Evolutionary conservation across 176 grass and related monocot genomes (phyloP).

Genomic region (Bromus sterilis): DNA sequence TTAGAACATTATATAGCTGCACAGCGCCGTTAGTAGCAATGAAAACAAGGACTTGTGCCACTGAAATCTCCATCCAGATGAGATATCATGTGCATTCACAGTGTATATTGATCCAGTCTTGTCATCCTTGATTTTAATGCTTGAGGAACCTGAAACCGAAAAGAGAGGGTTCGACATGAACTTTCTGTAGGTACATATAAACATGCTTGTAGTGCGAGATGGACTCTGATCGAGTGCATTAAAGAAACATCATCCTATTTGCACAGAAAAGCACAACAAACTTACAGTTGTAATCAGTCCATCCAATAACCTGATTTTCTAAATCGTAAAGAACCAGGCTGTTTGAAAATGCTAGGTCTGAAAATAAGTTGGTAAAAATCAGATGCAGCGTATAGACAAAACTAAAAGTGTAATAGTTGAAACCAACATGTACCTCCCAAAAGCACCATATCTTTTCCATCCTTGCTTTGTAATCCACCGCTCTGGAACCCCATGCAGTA

Average conservation of each 20-base stretch:
- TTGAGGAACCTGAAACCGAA: constrained; percentile 75
- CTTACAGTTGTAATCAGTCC: constrained; percentile 96
- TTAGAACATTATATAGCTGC: constrained; percentile 24
- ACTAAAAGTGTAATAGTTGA: constrained; percentile 1
- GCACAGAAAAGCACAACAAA: neutral
- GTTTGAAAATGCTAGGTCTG: constrained; percentile 90
- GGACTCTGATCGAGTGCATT: neutral
- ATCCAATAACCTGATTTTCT: constrained; percentile 90
- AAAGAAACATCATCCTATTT: neutral
- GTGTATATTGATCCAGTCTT: constrained; percentile 41
- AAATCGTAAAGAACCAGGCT: constrained; percentile 93
- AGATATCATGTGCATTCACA: constrained; percentile 51
- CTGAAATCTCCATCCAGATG: constrained; percentile 47
- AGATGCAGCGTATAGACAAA: constrained; percentile 7
- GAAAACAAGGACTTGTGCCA: constrained; percentile 27
- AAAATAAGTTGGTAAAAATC: constrained; percentile 10
- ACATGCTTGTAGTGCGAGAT: neutral
- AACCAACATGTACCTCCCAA: constrained; percentile 61
- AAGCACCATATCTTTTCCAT: constrained; percentile 90
- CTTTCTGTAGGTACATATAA: neutral
- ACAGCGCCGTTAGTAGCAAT: constrained; percentile 34
- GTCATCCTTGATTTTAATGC: constrained; percentile 82
- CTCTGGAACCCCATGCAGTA: constrained; percentile 89
- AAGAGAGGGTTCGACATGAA: neutral
- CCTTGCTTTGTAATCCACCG: constrained; percentile 78